Percentiles rank a stretch among this genome's conserved stretches.
Evolutionary conservation across 306 rosid genomes (phyloP).

Genomic region (Carpinus viminea): DNA sequence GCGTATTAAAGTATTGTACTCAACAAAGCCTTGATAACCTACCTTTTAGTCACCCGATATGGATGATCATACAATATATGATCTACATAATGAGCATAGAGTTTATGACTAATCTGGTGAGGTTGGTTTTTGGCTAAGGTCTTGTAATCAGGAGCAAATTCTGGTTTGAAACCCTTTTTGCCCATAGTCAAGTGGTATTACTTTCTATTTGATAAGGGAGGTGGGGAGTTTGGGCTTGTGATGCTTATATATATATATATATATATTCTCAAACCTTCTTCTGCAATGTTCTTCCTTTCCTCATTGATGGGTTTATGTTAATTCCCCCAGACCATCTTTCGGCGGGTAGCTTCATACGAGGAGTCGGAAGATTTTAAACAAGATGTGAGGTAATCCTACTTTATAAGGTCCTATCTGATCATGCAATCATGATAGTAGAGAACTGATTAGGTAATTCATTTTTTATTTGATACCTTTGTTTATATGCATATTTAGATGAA

Average conservation of each 20-base stretch:
- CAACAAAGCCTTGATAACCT: neutral
- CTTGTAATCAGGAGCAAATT: neutral
- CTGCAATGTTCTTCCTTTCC: constrained; percentile 8
- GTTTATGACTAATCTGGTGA: neutral
- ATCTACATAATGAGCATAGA: neutral
- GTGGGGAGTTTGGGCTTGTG: no score
- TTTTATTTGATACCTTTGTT: constrained; percentile 5
- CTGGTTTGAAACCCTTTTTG: neutral
- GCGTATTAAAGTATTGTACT: neutral
- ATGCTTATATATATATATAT: no score
- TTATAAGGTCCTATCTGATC: constrained; percentile 17
- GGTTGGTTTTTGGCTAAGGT: neutral
- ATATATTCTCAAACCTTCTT: constrained; percentile 10
- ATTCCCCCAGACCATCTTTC: constrained; percentile 63
- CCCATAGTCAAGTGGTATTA: neutral
- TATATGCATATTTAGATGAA: neutral
- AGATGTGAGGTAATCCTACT: constrained; percentile 62
- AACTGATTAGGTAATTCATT: constrained; percentile 1
- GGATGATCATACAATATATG: neutral
- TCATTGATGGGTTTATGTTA: constrained; percentile 16
- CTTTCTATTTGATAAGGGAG: neutral
- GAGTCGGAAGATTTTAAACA: constrained; percentile 58
- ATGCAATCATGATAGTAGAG: constrained; percentile 13
- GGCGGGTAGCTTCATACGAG: constrained; percentile 65
- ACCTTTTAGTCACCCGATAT: neutral